Percentiles rank a stretch among this genome's conserved stretches.
These are phyloP conservation scores for Erythrophleum fordii DNA, from an alignment of 306 rosid genomes.

Conservation along the genomic window DNA sequence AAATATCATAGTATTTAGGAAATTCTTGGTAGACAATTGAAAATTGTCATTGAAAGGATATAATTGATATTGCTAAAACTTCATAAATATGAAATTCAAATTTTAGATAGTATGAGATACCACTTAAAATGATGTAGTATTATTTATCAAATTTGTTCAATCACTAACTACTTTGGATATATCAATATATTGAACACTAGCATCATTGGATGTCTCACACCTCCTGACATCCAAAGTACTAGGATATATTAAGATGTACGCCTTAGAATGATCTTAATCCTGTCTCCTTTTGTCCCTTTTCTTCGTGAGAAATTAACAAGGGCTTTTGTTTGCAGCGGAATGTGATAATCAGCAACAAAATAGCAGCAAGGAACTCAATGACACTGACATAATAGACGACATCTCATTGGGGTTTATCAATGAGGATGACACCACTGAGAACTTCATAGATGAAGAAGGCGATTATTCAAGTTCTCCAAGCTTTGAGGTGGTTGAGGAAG, in stretches of 20 bases:
- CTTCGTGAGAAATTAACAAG: background rate
- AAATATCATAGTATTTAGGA: background rate
- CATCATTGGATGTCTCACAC: too few species aligned
- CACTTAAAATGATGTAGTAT: too few species aligned
- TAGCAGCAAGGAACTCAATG: constrained; percentile 51
- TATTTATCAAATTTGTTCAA: too few species aligned
- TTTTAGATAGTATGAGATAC: too few species aligned
- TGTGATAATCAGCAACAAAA: constrained; percentile 38
- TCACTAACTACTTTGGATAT: too few species aligned
- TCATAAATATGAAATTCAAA: too few species aligned
- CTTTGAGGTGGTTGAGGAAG: constrained; percentile 84
- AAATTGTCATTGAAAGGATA: too few species aligned
- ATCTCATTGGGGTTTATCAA: constrained; percentile 77
- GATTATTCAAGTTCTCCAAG: constrained; percentile 69
- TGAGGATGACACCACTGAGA: constrained; percentile 50
- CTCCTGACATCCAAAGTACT: too few species aligned
- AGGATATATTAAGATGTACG: too few species aligned
- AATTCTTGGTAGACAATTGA: background rate
- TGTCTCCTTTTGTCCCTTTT: background rate
- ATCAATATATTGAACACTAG: too few species aligned
- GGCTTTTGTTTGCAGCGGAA: constrained; percentile 37
- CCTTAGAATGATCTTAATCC: too few species aligned
- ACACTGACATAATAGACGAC: constrained; percentile 50
- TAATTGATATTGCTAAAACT: too few species aligned
- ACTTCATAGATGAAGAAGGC: constrained; percentile 51